Conservation (phyloP, 257 asterid species). For the Solanum sejunctum region DNA sequence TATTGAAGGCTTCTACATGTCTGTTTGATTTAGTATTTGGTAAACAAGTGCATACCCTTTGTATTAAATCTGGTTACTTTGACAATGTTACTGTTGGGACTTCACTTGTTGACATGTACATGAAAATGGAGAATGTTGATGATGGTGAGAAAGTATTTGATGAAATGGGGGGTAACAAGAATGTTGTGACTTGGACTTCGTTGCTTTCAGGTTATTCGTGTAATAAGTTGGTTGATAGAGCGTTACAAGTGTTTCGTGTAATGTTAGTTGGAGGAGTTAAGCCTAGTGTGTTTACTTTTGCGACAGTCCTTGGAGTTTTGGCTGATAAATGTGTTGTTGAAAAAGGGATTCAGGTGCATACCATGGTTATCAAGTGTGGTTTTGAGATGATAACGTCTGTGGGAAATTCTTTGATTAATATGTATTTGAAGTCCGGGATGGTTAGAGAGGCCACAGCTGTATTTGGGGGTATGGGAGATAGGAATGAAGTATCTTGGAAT, state of each 20-base stretch:
- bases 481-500: conserved; percentile 76
- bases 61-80: conserved; percentile 54
- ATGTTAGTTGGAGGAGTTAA: conserved; percentile 50
- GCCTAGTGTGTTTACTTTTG: conserved; percentile 71
- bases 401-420: conserved; percentile 66
- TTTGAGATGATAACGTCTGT: conserved; percentile 38
- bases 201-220: conserved; percentile 55
- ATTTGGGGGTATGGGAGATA: conserved; percentile 34
- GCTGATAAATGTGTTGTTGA: conserved; percentile 37
- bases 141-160: conserved; percentile 56
- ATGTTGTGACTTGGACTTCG: conserved; percentile 89
- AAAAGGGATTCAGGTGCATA: conserved; percentile 59
- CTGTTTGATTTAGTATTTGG: conserved; percentile 30
- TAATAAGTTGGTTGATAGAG: conserved; percentile 29
- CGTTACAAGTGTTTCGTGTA: conserved; percentile 26
- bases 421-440: conserved; percentile 75
- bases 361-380: conserved; percentile 51
- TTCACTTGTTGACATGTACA: conserved; percentile 69
- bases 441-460: conserved; percentile 48
- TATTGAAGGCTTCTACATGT: conserved; percentile 55
- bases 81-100: conserved; percentile 78
- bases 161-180: conserved; percentile 48
- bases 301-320: conserved; percentile 70
- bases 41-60: conserved; percentile 58
- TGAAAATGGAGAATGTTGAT: conserved; percentile 38